A percentile compares a stretch with the other conserved stretches of the same genome.
phyloP scores from a whole-genome alignment of 495 filamentous ascomycete species.

The Tricharina praecox region DNA sequence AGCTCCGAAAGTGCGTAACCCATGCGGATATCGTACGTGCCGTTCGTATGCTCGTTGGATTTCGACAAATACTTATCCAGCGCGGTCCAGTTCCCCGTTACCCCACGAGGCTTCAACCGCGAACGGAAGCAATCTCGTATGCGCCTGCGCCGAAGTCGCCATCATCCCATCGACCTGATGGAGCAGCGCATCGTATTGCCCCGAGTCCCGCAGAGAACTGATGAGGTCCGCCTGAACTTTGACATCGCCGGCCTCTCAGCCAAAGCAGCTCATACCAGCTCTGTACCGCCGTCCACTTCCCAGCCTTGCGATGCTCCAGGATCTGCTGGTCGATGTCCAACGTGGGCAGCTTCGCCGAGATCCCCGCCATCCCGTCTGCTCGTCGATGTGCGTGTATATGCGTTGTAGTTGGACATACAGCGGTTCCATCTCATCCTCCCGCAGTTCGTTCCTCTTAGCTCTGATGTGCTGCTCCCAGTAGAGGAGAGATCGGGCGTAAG shows the following conservation, averaged over 20 bases:
- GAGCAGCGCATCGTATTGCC: slow-evolving; percentile 61
- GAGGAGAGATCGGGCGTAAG: slow-evolving; percentile 79
- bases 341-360: slow-evolving; percentile 66
- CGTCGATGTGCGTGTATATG: slow-evolving; percentile 92
- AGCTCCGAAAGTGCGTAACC: slow-evolving; percentile 55
- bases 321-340: slow-evolving; percentile 83
- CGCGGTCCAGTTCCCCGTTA: slow-evolving; percentile 61
- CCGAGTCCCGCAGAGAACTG: slow-evolving; percentile 78
- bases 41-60: slow-evolving; percentile 35
- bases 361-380: slow-evolving; percentile 89
- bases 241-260: slow-evolving; percentile 58
- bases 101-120: slow-evolving; percentile 84
- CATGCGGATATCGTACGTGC: slow-evolving; percentile 69
- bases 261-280: slow-evolving; percentile 87
- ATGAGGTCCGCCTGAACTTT: slow-evolving; percentile 70
- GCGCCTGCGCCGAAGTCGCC: slow-evolving; percentile 35
- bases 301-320: slow-evolving; percentile 76
- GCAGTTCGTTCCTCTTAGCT: slow-evolving; percentile 31
- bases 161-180: slow-evolving; percentile 64
- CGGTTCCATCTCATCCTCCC: slow-evolving; percentile 34
- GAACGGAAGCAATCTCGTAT: slow-evolving; percentile 51
- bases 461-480: slow-evolving; percentile 86
- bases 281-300: slow-evolving; percentile 94
- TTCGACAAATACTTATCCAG: slow-evolving; percentile 51
- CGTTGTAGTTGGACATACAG: slow-evolving; percentile 66